These are phyloP conservation scores for Arabidopsis thaliana DNA, from an alignment of 345 rosid species.

Conservation along the genomic window TAIR10.1 NC_003076.8:1061001-1061500, in stretches of 20 bases:
- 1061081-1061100: constrained; percentile 31
- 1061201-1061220: constrained; percentile 98
- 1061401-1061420: constrained; percentile 97
- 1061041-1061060: constrained; percentile 97
- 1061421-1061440: constrained; percentile 99
- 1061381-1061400: constrained; percentile 63
- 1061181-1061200: constrained; percentile 97
- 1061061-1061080: constrained; percentile 95
- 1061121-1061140: not conserved
- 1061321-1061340: constrained; percentile 26
- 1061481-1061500: constrained; percentile 95
- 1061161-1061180: constrained; percentile 94
- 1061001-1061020: constrained; percentile 95
- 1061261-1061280: constrained; percentile 96
- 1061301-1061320: constrained; percentile 65
- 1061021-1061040: constrained; percentile 96
- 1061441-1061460: constrained; percentile 99
- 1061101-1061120: constrained; percentile 2
- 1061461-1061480: constrained; percentile 96
- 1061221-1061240: constrained; percentile 97
- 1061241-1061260: constrained; percentile 99
- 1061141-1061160: constrained; percentile 27
- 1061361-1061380: not conserved
- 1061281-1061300: constrained; percentile 95
- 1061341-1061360: not conserved